phyloP scores from a whole-genome alignment of 73 alveolate genomes.

The Tetrahymena elliotti region DNA sequence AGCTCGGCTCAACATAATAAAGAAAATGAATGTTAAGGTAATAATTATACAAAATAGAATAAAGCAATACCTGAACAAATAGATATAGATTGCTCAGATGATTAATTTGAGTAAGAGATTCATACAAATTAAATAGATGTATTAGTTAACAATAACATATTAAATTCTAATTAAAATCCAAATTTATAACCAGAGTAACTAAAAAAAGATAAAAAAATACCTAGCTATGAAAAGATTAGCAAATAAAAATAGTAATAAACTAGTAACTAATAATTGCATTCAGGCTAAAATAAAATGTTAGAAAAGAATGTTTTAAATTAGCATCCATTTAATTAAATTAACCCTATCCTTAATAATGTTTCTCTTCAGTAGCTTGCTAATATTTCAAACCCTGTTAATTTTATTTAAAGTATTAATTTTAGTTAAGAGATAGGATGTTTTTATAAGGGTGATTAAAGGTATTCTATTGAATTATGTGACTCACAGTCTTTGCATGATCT shows the following conservation, averaged over 20 bases:
- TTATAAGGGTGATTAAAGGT: background rate
- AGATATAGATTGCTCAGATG: background rate
- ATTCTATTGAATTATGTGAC: background rate
- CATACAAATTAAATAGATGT: background rate
- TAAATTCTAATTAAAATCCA: background rate
- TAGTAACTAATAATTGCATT: no score
- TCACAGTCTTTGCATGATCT: background rate
- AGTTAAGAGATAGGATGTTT: background rate
- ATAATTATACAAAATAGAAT: background rate
- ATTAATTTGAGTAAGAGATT: background rate
- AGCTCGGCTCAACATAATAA: background rate
- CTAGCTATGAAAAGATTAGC: background rate
- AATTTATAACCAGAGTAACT: background rate
- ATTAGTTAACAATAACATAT: background rate
- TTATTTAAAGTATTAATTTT: background rate
- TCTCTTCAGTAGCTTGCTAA: background rate
- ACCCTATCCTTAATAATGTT: background rate
- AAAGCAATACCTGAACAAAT: background rate
- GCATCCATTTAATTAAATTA: background rate
- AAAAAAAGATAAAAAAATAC: background rate
- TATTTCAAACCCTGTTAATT: background rate
- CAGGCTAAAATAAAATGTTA: background rate
- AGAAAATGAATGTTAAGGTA: background rate
- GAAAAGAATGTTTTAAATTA: background rate
- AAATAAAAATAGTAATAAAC: background rate